phyloP scores from a whole-genome alignment of 139 green algal species.

The Penium margaritaceum region DNA sequence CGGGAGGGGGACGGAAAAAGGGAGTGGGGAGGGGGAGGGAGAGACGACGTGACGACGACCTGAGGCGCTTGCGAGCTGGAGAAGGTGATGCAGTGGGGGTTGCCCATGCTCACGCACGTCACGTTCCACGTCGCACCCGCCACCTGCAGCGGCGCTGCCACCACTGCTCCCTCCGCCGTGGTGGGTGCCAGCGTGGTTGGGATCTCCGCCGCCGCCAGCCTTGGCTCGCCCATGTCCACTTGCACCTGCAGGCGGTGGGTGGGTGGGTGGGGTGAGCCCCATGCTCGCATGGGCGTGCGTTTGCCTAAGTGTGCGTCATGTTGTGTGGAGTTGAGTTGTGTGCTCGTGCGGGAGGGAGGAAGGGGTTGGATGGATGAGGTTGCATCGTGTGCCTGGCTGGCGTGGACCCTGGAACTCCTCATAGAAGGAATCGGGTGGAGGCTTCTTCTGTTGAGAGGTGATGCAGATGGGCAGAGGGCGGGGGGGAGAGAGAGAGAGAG shows the following conservation, averaged over 20 bases:
- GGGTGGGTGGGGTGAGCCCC: not conserved
- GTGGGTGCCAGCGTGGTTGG: slow-evolving; percentile 70
- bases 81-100: slow-evolving; percentile 88
- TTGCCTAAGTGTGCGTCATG: no score
- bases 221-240: slow-evolving; percentile 93
- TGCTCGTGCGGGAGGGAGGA: no score
- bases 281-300: no score
- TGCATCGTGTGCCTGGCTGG: no score
- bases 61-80: not conserved
- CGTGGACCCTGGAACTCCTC: no score
- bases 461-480: not conserved
- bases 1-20: no score
- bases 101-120: slow-evolving; percentile 93
- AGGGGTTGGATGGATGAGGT: no score
- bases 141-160: slow-evolving; percentile 63
- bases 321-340: no score
- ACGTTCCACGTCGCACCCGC: slow-evolving; percentile 70
- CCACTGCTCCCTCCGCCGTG: slow-evolving; percentile 55
- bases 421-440: no score
- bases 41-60: no score
- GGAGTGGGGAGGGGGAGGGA: no score
- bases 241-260: slow-evolving; percentile 58
- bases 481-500: not conserved
- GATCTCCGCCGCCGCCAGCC: slow-evolving; percentile 64
- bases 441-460: no score